phyloP scores from a whole-genome alignment of 768 basidiomycete genomes.

The Rubroboletus pulcherrimus region DNA sequence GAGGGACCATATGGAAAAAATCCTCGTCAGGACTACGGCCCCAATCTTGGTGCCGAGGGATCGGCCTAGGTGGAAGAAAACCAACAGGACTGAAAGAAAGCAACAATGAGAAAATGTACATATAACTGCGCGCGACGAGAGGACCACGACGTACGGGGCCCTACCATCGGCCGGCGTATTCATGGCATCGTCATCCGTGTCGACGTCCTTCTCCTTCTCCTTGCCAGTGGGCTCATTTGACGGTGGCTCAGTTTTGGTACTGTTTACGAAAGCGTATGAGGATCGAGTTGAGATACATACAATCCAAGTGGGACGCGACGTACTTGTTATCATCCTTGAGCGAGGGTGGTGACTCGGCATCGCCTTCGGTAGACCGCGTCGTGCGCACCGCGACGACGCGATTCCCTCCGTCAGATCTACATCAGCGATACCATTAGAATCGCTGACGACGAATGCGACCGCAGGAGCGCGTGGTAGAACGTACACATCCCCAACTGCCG shows the following conservation, averaged over 20 bases:
- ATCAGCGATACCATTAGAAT: not conserved
- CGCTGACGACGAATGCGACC: not conserved
- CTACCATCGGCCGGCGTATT: not conserved
- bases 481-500: not conserved
- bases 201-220: not conserved
- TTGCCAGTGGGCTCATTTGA: not conserved
- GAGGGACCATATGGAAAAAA: not conserved
- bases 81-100: not conserved
- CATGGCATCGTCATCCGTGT: not conserved
- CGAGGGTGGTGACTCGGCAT: not conserved
- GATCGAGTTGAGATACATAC: not conserved
- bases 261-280: not conserved
- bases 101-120: not conserved
- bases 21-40: slow-evolving; percentile 4
- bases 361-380: not conserved
- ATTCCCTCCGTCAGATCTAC: not conserved
- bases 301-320: not conserved
- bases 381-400: not conserved
- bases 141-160: not conserved
- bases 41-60: not conserved
- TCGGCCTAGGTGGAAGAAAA: not conserved
- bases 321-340: not conserved
- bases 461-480: not conserved
- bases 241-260: not conserved
- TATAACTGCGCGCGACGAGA: too few species aligned